phyloP scores from a whole-genome alignment of 2,329 filamentous ascomycete species.

The Aureobasidium pullulans region DNA sequence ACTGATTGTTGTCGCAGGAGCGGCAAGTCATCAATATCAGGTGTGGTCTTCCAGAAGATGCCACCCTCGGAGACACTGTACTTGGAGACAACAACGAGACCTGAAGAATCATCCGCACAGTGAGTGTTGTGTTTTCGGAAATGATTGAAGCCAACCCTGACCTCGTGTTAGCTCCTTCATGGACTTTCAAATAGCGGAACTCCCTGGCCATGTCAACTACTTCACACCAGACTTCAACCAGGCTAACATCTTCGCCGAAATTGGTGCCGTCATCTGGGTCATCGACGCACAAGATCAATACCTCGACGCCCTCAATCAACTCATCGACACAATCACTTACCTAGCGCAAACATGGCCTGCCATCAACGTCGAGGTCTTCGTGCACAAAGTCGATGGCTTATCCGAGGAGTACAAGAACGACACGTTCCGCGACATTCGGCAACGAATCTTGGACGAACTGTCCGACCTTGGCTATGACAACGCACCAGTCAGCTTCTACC shows the following conservation, averaged over 20 bases:
- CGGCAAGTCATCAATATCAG: constrained; percentile 96
- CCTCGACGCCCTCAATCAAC: constrained; percentile 75
- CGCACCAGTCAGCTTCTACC: constrained; percentile 86
- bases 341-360: constrained; percentile 83
- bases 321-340: constrained; percentile 83
- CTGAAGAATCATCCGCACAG: constrained; percentile 94
- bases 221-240: constrained; percentile 84
- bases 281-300: constrained; percentile 99
- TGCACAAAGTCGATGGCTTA: constrained; percentile 97
- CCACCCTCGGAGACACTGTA: constrained; percentile 93
- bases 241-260: constrained; percentile 87
- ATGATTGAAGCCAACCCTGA: not conserved
- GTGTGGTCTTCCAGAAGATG: constrained; percentile 98
- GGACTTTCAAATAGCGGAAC: constrained; percentile 98
- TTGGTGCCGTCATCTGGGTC: constrained; percentile 94
- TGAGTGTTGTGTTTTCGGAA: constrained; percentile 40
- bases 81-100: constrained; percentile 86
- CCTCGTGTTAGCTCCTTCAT: constrained; percentile 73
- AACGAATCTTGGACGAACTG: constrained; percentile 92
- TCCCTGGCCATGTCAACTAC: constrained; percentile 91
- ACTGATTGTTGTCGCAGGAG: constrained; percentile 52
- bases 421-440: constrained; percentile 92
- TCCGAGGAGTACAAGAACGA: constrained; percentile 95
- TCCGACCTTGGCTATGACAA: constrained; percentile 91
- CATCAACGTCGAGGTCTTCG: constrained; percentile 97